A percentile compares a stretch with the other conserved stretches of the same genome.
Conservation (phyloP, 1,139 yeast species). For the Hyphopichia pseudoburtonii region DNA sequence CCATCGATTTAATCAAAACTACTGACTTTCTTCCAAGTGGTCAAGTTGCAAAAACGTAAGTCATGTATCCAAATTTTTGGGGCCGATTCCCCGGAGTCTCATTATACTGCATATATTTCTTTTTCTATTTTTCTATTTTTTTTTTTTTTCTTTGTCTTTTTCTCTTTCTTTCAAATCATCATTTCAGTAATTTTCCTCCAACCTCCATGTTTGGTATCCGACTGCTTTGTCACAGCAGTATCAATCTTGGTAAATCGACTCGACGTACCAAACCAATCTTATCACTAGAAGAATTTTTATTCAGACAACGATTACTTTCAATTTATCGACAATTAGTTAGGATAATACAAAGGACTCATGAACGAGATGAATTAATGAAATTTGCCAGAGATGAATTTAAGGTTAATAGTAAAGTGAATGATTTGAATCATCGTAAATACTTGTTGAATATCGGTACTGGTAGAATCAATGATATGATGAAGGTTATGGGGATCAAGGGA, state of each 20-base stretch:
- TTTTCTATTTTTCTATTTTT: background rate
- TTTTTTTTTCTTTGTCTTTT: background rate
- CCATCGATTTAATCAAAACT: too few species aligned
- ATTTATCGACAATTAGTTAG: constrained; percentile 37
- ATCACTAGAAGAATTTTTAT: constrained; percentile 43
- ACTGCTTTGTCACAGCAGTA: background rate
- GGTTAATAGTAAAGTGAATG: constrained; percentile 23
- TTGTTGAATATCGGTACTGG: constrained; percentile 36
- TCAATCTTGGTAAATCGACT: too few species aligned
- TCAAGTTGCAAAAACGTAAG: too few species aligned
- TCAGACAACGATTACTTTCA: constrained; percentile 32
- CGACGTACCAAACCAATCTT: constrained; percentile 12
- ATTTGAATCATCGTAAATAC: constrained; percentile 38
- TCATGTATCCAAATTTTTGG: too few species aligned
- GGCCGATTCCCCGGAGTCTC: too few species aligned
- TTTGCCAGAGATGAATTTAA: constrained; percentile 39
- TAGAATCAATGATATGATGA: constrained; percentile 27
- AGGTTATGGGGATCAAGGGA: constrained; percentile 19
- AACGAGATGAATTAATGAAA: constrained; percentile 32
- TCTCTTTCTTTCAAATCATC: background rate
- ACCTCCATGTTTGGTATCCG: background rate
- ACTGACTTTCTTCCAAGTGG: too few species aligned
- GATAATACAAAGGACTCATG: constrained; percentile 37
- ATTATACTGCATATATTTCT: too few species aligned
- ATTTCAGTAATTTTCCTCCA: background rate